Evolutionary conservation across 1,284 basidiomycete genomes (phyloP).

Genomic region (Trichosporon sp.): DNA sequence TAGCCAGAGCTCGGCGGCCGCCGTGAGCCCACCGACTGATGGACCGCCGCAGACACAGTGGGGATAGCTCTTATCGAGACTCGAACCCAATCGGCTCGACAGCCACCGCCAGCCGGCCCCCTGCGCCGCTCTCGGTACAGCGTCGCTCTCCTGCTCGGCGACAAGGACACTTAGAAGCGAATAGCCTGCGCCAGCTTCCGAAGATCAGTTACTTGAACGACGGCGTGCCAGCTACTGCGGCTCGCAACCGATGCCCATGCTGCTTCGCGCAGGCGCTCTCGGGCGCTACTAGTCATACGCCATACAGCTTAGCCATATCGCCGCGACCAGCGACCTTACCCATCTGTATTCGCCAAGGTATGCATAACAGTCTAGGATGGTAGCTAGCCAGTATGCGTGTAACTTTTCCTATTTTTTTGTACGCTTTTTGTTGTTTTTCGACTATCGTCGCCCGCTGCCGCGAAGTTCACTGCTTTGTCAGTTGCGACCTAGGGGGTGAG

Average conservation of each 20-base stretch:
- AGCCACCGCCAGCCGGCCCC: too few species aligned
- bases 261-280: too few species aligned
- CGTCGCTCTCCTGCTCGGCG: too few species aligned
- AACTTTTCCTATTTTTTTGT: constrained; percentile 16
- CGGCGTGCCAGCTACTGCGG: too few species aligned
- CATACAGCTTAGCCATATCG: not conserved
- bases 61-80: not conserved
- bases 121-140: too few species aligned
- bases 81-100: too few species aligned
- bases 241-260: too few species aligned
- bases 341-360: not conserved
- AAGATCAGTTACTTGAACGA: not conserved
- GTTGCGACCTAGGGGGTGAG: not conserved
- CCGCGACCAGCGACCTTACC: too few species aligned
- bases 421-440: constrained; percentile 7
- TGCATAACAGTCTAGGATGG: constrained; percentile 9
- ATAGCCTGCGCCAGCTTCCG: too few species aligned
- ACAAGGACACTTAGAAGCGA: too few species aligned
- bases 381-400: not conserved
- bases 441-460: constrained; percentile 9
- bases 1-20: not conserved
- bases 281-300: not conserved
- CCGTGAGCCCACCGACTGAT: not conserved
- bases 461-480: constrained; percentile 10
- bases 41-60: not conserved